Conservation (phyloP, 1,139 yeast genomes). For the Saccharomycopsis hybrid region DNA sequence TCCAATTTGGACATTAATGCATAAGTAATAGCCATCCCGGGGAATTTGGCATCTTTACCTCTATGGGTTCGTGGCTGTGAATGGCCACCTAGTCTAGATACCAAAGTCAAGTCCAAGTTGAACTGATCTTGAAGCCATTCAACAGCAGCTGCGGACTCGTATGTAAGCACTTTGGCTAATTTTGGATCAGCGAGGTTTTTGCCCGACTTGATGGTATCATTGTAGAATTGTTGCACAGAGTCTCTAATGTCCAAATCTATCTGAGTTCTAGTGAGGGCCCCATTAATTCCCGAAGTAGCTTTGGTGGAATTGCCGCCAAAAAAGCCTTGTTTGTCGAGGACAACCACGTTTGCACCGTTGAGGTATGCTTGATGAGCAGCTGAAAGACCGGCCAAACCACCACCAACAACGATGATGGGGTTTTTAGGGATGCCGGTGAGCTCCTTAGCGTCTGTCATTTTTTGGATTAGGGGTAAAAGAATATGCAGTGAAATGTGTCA, state of each 20-base stretch:
- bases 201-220: conserved; percentile 64
- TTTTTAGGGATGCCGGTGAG: conserved; percentile 14
- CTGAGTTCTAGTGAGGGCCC: conserved; percentile 62
- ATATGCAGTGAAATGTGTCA: not conserved
- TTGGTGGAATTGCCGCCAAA: conserved; percentile 76
- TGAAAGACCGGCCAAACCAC: conserved; percentile 77
- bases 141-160: conserved; percentile 53
- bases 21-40: conserved; percentile 74
- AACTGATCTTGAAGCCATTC: conserved; percentile 66
- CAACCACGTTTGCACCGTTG: conserved; percentile 48
- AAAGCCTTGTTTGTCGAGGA: conserved; percentile 57
- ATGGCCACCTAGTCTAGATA: conserved; percentile 70
- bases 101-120: conserved; percentile 54
- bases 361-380: conserved; percentile 63
- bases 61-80: conserved; percentile 71
- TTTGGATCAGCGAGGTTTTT: conserved; percentile 53
- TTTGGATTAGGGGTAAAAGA: not conserved
- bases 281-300: conserved; percentile 81
- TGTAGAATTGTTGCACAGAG: conserved; percentile 49
- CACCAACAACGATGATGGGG: conserved; percentile 59
- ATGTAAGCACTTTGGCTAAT: conserved; percentile 45
- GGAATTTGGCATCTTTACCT: conserved; percentile 57
- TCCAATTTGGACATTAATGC: conserved; percentile 51
- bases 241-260: conserved; percentile 44
- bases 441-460: conserved; percentile 16